phyloP scores from a whole-genome alignment of 768 basidiomycete genomes.

The Calocybe cyanea region DNA sequence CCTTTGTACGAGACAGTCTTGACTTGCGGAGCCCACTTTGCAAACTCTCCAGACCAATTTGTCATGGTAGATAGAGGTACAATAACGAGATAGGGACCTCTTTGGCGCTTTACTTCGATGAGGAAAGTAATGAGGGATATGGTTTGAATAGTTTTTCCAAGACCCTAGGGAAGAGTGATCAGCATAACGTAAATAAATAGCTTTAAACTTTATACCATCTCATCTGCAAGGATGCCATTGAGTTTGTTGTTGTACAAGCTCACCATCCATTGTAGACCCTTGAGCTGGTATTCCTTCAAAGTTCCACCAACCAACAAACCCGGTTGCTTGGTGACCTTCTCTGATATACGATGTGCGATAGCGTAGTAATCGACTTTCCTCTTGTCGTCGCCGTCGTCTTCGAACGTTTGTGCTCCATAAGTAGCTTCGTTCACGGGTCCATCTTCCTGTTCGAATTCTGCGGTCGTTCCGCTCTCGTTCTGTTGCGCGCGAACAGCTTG shows the following conservation, averaged over 20 bases:
- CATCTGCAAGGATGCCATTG: constrained; percentile 92
- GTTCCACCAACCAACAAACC: constrained; percentile 78
- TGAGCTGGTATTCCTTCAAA: constrained; percentile 92
- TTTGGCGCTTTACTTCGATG: constrained; percentile 85
- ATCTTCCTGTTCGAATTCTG: constrained; percentile 59
- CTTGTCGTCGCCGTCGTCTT: constrained; percentile 54
- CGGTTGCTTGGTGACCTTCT: constrained; percentile 77
- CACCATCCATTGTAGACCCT: constrained; percentile 98
- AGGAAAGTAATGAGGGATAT: constrained; percentile 95
- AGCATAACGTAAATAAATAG: constrained; percentile 3
- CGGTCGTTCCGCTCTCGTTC: constrained; percentile 52
- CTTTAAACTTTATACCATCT: constrained; percentile 60
- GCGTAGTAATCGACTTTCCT: constrained; percentile 94
- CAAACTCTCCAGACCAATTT: constrained; percentile 95
- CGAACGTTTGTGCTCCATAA: constrained; percentile 79
- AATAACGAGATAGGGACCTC: constrained; percentile 94
- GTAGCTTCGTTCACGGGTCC: constrained; percentile 82
- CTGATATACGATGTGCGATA: constrained; percentile 88
- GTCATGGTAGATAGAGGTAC: constrained; percentile 96
- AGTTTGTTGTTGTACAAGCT: constrained; percentile 94
- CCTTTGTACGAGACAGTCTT: constrained; percentile 86
- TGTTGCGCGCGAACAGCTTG: constrained; percentile 94
- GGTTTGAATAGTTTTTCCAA: constrained; percentile 92
- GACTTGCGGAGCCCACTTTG: constrained; percentile 92
- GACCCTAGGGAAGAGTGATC: constrained; percentile 53